phyloP scores from a whole-genome alignment of 495 filamentous ascomycete genomes.

The Penicillium samsonianum region DNA sequence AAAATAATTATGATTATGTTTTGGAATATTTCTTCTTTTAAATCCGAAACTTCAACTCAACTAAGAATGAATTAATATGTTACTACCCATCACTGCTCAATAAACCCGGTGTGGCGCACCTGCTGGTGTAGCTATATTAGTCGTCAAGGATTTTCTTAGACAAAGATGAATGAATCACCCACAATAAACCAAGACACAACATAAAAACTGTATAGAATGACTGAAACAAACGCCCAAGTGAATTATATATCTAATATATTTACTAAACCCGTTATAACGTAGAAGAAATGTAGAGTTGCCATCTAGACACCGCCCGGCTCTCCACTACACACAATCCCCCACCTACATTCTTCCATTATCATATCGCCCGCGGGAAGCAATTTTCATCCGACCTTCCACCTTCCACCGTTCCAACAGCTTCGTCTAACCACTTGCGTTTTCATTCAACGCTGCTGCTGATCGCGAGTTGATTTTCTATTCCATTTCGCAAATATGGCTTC shows the following conservation, averaged over 20 bases:
- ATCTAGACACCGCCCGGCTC: constrained; percentile 41
- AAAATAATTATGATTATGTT: constrained; percentile 1
- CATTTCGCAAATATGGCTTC: constrained; percentile 58
- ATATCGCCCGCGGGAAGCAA: constrained; percentile 47
- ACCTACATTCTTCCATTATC: constrained; percentile 40
- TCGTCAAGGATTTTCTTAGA: not conserved
- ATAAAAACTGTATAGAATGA: not conserved
- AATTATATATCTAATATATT: not conserved
- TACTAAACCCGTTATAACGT: not conserved
- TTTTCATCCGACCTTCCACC: constrained; percentile 39
- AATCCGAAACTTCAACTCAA: not conserved
- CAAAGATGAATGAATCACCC: constrained; percentile 1
- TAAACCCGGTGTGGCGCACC: not conserved
- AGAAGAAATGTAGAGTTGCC: constrained; percentile 9
- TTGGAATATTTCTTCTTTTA: not conserved
- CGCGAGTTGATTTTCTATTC: constrained; percentile 24
- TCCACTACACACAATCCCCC: constrained; percentile 50
- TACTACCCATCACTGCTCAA: not conserved
- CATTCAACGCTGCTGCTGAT: constrained; percentile 17
- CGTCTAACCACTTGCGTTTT: constrained; percentile 19
- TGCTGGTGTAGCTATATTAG: not conserved
- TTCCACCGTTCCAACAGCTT: constrained; percentile 24
- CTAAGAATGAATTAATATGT: not conserved
- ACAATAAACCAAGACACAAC: constrained; percentile 8
- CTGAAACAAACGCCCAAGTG: not conserved